A percentile compares a stretch with the other conserved stretches of the same genome.
These are phyloP conservation scores for Acarospora socialis DNA, from an alignment of 2,329 filamentous ascomycete genomes.

Conservation along the genomic window DNA sequence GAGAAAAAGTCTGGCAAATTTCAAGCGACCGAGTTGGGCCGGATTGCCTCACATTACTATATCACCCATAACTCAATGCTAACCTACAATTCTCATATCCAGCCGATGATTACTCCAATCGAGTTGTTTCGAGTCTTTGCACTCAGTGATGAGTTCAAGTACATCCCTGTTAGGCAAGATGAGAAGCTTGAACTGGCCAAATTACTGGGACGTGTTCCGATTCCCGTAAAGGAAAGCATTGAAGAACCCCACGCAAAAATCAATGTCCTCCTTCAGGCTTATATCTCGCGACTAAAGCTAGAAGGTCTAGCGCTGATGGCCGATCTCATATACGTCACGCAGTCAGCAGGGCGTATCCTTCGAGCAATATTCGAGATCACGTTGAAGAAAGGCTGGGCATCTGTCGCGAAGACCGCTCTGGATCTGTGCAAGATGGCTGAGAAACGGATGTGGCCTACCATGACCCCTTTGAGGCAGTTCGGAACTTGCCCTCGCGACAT, in stretches of 20 bases:
- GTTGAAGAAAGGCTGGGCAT: slow-evolving; percentile 92
- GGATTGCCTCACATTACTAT: slow-evolving; percentile 96
- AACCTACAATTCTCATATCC: slow-evolving; percentile 90
- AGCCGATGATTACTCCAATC: slow-evolving; percentile 82
- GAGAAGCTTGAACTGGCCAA: slow-evolving; percentile 95
- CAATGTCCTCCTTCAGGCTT: slow-evolving; percentile 91
- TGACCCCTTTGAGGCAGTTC: slow-evolving; percentile 91
- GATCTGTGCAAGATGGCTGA: slow-evolving; percentile 98
- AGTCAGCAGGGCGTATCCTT: slow-evolving; percentile 90
- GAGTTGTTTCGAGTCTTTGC: slow-evolving; percentile 95
- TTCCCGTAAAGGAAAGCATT: slow-evolving; percentile 94
- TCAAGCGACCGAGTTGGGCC: slow-evolving; percentile 83
- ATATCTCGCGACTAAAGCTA: slow-evolving; percentile 85
- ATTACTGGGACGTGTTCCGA: slow-evolving; percentile 73
- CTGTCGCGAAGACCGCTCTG: slow-evolving; percentile 79
- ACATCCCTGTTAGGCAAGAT: slow-evolving; percentile 92
- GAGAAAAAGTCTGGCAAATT: slow-evolving; percentile 84
- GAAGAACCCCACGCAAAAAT: slow-evolving; percentile 97
- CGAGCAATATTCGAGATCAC: slow-evolving; percentile 93
- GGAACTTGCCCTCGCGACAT: slow-evolving; percentile 69
- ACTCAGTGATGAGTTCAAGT: slow-evolving; percentile 95
- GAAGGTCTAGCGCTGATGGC: slow-evolving; percentile 94
- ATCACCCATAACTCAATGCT: slow-evolving; percentile 94
- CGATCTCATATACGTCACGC: slow-evolving; percentile 96
- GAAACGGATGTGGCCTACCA: slow-evolving; percentile 99